Conservation (phyloP, 2,329 filamentous ascomycete genomes). For the Fusarium redolens region DNA sequence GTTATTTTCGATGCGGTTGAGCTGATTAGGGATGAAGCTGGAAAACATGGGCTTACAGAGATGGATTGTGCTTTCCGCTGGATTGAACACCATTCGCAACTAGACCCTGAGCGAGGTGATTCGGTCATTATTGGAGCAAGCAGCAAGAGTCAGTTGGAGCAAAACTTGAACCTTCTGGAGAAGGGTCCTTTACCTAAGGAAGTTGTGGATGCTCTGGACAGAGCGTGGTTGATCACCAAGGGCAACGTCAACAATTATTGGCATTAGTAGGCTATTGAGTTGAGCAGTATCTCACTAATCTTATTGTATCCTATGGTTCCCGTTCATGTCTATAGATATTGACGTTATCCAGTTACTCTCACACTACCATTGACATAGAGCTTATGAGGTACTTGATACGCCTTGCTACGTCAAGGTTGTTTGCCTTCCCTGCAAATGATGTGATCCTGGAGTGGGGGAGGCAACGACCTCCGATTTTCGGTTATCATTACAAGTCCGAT, state of each 20-base stretch:
- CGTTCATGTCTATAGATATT: too few relatives aligned
- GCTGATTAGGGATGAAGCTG: slow-evolving; percentile 70
- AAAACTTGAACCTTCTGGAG: slow-evolving; percentile 56
- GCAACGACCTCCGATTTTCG: neutral
- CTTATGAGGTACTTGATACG: neutral
- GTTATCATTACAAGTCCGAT: neutral
- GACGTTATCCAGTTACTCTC: too few relatives aligned
- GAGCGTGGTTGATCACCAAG: neutral
- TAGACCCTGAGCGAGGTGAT: slow-evolving; percentile 54
- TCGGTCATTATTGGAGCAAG: slow-evolving; percentile 64
- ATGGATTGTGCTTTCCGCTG: slow-evolving; percentile 77
- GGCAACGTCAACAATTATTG: neutral
- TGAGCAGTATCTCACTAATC: too few relatives aligned
- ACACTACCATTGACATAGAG: neutral
- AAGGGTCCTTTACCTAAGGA: slow-evolving; percentile 77
- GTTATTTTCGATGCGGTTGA: slow-evolving; percentile 66
- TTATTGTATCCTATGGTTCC: neutral
- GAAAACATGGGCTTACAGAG: slow-evolving; percentile 72
- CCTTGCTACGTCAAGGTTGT: neutral
- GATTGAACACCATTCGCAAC: slow-evolving; percentile 70
- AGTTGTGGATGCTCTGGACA: slow-evolving; percentile 65
- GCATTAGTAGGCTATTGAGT: neutral
- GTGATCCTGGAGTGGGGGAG: neutral
- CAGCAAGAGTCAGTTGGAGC: slow-evolving; percentile 59
- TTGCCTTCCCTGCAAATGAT: neutral